Evolutionary conservation across 2,329 filamentous ascomycete species (phyloP).

Genomic region (Lachnum nothofagi): DNA sequence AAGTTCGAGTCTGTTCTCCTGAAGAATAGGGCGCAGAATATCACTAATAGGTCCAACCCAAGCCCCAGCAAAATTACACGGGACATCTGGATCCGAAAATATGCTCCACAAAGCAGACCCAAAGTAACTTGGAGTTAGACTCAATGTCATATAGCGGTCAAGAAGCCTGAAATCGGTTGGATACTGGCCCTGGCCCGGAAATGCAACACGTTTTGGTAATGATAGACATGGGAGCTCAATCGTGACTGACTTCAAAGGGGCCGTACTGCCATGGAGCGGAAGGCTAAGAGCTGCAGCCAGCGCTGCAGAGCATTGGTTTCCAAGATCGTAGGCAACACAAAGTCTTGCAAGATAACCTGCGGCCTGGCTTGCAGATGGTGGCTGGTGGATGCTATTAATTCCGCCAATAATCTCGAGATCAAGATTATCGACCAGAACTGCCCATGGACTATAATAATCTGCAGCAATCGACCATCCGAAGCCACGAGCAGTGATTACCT

Average conservation of each 20-base stretch:
- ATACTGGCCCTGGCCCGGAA: background rate
- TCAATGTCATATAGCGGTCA: conserved; percentile 1
- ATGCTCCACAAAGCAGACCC: background rate
- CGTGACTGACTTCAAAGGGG: background rate
- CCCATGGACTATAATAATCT: conserved; percentile 4
- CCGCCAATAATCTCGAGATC: no score
- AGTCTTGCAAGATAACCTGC: background rate
- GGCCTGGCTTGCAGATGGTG: background rate
- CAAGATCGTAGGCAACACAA: background rate
- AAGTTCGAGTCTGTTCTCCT: background rate
- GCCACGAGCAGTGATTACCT: conserved; percentile 1
- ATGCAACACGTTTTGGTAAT: background rate
- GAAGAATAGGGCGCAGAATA: background rate
- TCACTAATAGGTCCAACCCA: background rate
- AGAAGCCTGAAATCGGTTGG: background rate
- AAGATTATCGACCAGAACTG: background rate
- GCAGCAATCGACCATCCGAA: conserved; percentile 1
- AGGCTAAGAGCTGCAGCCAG: conserved; percentile 1
- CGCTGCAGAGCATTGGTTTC: background rate
- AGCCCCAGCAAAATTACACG: background rate
- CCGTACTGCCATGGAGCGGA: background rate
- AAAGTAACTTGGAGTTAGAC: background rate
- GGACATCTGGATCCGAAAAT: background rate
- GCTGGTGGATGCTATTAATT: no score
- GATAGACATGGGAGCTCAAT: background rate